phyloP scores from a whole-genome alignment of 176 grass and related monocot genomes.

The Carex parvula region DNA sequence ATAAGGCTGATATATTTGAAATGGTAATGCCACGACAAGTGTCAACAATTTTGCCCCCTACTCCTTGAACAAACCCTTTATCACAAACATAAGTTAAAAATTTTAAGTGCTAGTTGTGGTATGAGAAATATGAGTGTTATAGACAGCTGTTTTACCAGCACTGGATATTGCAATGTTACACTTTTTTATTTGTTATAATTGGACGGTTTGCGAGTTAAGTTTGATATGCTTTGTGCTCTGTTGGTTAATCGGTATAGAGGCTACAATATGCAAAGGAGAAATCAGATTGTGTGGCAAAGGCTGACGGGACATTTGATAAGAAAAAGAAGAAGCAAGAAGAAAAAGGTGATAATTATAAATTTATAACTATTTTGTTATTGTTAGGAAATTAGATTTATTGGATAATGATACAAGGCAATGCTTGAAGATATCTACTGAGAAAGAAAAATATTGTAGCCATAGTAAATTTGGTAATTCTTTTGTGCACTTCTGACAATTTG shows the following conservation, averaged over 20 bases:
- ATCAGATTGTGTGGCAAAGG: slow-evolving; percentile 90
- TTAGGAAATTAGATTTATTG: not conserved
- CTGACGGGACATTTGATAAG: slow-evolving; percentile 88
- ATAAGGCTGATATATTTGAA: not conserved
- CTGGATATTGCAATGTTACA: not conserved
- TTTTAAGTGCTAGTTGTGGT: not conserved
- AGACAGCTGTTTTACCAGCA: not conserved
- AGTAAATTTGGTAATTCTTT: not conserved
- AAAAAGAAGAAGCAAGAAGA: slow-evolving; percentile 88
- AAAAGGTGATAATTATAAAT: slow-evolving; percentile 51
- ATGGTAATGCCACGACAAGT: not conserved
- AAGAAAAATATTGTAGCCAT: not conserved
- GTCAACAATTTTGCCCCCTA: not conserved
- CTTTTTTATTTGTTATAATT: not conserved
- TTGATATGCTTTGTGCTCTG: not conserved
- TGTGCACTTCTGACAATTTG: not conserved
- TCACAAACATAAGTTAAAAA: not conserved
- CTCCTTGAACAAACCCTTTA: not conserved
- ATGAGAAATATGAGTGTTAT: not conserved
- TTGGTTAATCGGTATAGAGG: slow-evolving; percentile 34
- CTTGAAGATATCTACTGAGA: not conserved
- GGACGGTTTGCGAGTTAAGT: not conserved
- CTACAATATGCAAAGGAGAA: slow-evolving; percentile 93
- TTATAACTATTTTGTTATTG: not conserved
- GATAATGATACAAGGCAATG: not conserved